Evolutionary conservation across 495 filamentous ascomycete species (phyloP).

Genomic region (Podospora anserina): DNA sequence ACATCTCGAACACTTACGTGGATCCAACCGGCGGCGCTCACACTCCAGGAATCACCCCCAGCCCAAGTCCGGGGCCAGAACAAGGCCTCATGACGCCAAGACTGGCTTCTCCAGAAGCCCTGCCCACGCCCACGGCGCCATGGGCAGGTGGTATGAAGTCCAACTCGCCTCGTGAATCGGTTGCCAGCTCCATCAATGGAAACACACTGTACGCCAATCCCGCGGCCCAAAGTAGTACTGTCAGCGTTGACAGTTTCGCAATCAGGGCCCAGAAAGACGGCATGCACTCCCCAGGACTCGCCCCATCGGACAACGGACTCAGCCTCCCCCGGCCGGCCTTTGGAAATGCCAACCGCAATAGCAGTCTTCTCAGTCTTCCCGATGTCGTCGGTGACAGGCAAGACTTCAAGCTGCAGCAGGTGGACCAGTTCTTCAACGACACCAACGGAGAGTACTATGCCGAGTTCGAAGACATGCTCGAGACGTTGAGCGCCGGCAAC

Average conservation of each 20-base stretch:
- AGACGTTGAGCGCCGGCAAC: constrained; percentile 50
- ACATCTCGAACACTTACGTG: constrained; percentile 5
- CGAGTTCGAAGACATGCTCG: constrained; percentile 55
- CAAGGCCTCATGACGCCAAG: constrained; percentile 19
- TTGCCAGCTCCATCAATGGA: constrained; percentile 27
- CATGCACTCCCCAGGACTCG: constrained; percentile 35
- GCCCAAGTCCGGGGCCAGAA: constrained; percentile 23
- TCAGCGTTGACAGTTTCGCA: constrained; percentile 40
- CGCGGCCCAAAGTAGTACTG: constrained; percentile 32
- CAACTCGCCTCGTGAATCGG: constrained; percentile 27
- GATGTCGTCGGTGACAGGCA: constrained; percentile 60
- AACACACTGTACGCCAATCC: constrained; percentile 25
- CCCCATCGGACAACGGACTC: constrained; percentile 21
- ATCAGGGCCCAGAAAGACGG: constrained; percentile 39
- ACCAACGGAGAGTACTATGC: constrained; percentile 55
- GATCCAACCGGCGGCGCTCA: constrained; percentile 14
- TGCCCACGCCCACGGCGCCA: constrained; percentile 25
- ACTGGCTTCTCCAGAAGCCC: constrained; percentile 22
- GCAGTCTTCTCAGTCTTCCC: constrained; percentile 46
- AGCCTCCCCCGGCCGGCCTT: constrained; percentile 32
- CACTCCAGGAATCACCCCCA: not conserved
- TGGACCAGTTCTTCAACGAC: constrained; percentile 68
- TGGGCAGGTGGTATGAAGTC: constrained; percentile 22
- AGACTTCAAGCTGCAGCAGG: constrained; percentile 61
- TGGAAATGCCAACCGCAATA: constrained; percentile 30